Conservation (phyloP, 2,329 filamentous ascomycete genomes). For the Fusarium continuum region DNA sequence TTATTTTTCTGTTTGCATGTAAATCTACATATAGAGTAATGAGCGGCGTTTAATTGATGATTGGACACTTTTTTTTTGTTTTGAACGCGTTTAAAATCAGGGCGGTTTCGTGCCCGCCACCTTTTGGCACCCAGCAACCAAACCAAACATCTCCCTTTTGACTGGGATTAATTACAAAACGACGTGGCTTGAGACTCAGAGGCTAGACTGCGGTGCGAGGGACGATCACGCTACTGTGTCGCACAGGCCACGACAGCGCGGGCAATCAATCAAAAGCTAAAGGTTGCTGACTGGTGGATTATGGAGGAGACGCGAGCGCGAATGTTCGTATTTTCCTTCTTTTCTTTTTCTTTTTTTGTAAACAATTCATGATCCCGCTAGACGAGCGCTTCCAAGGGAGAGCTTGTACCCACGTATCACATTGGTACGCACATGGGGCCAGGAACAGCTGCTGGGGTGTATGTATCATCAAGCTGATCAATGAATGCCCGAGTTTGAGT, state of each 20-base stretch:
- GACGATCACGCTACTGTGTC: background rate
- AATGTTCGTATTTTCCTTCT: conserved; percentile 14
- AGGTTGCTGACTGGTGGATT: background rate
- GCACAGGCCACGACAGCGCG: background rate
- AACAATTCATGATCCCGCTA: background rate
- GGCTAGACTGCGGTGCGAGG: conserved; percentile 12
- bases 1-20: too few species aligned
- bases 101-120: background rate
- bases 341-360: background rate
- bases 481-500: too few species aligned
- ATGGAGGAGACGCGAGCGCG: background rate
- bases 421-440: too few species aligned
- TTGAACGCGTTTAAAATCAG: background rate
- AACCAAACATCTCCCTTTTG: background rate
- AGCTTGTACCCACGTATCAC: too few species aligned
- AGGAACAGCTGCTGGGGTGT: too few species aligned
- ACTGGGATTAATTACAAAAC: conserved; percentile 9
- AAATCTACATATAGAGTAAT: conserved; percentile 32
- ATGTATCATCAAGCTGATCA: conserved; percentile 11
- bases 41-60: conserved; percentile 15
- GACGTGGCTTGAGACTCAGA: conserved; percentile 4
- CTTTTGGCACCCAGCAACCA: conserved; percentile 3
- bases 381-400: background rate
- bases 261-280: background rate
- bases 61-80: conserved; percentile 7